Conservation (phyloP, 1,284 basidiomycete species). For the Apiotrichum brassicae region DNA sequence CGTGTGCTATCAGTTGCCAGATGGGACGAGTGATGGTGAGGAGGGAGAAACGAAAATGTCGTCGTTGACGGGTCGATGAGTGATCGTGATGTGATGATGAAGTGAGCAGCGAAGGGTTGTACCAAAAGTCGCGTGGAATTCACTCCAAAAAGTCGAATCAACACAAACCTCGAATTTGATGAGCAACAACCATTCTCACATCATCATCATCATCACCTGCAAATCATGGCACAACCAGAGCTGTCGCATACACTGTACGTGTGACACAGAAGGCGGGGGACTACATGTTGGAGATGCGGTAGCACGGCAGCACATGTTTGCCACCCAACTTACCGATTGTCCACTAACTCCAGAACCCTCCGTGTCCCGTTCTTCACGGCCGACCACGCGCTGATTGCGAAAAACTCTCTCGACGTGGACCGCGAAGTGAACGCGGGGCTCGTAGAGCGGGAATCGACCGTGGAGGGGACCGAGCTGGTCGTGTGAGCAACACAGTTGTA, state of each 20-base stretch:
- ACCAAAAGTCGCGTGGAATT: too few relatives aligned
- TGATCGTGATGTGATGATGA: too few relatives aligned
- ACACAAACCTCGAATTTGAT: too few relatives aligned
- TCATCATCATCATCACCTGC: too few relatives aligned
- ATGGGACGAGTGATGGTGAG: too few relatives aligned
- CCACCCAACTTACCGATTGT: background rate
- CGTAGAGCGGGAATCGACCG: slow-evolving; percentile 61
- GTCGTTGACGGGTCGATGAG: too few relatives aligned
- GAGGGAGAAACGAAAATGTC: too few relatives aligned
- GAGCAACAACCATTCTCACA: too few relatives aligned
- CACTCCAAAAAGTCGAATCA: too few relatives aligned
- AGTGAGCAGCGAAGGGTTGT: too few relatives aligned
- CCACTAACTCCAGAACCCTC: slow-evolving; percentile 41
- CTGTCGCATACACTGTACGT: slow-evolving; percentile 5
- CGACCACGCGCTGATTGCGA: slow-evolving; percentile 69
- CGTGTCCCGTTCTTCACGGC: slow-evolving; percentile 67
- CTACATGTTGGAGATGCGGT: background rate
- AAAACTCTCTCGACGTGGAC: slow-evolving; percentile 76
- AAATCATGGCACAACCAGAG: slow-evolving; percentile 1
- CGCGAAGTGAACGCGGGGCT: slow-evolving; percentile 69
- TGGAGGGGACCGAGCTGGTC: slow-evolving; percentile 61
- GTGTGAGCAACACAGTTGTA: slow-evolving; percentile 51
- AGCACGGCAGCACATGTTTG: too few relatives aligned
- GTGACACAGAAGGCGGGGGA: background rate
- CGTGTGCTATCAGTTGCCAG: too few relatives aligned